Conservation (phyloP, 2,329 filamentous ascomycete genomes). For the Chrysoporthe austroafricana region DNA sequence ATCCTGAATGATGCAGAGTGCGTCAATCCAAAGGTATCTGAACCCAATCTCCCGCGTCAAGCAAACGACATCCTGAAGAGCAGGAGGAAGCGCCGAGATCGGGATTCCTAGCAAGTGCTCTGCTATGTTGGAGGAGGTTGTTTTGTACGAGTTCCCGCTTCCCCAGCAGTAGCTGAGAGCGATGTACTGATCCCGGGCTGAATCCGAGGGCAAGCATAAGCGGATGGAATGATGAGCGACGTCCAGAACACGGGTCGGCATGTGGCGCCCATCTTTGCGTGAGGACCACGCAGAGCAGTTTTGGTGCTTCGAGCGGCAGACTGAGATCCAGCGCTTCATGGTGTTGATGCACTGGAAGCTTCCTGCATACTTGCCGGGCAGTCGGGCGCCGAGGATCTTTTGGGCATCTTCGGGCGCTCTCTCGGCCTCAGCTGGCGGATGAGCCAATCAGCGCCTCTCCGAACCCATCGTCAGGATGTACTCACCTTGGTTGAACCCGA, state of each 20-base stretch:
- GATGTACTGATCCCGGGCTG: neutral
- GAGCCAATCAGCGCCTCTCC: too few relatives aligned
- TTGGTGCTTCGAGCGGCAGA: slow-evolving; percentile 6
- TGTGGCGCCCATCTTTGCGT: neutral
- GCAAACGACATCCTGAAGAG: neutral
- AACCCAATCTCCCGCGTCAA: slow-evolving; percentile 5
- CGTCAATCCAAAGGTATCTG: slow-evolving; percentile 17
- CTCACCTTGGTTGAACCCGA: neutral
- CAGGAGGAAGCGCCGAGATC: slow-evolving; percentile 2
- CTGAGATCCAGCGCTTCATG: slow-evolving; percentile 5
- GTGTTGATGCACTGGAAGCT: neutral
- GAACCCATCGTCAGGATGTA: neutral
- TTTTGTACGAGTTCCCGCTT: neutral
- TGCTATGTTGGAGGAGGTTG: neutral
- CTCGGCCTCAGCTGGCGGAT: neutral
- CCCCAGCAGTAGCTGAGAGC: slow-evolving; percentile 20
- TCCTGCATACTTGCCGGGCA: neutral
- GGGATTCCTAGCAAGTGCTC: neutral
- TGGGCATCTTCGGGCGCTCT: neutral
- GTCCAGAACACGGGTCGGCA: slow-evolving; percentile 7
- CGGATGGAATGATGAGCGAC: neutral
- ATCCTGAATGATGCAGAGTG: slow-evolving; percentile 16
- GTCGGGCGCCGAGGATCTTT: neutral
- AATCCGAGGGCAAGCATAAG: neutral
- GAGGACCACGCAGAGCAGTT: neutral